phyloP scores from a whole-genome alignment of 352 stramenopile genomes.

The Pythium diclinum region DNA sequence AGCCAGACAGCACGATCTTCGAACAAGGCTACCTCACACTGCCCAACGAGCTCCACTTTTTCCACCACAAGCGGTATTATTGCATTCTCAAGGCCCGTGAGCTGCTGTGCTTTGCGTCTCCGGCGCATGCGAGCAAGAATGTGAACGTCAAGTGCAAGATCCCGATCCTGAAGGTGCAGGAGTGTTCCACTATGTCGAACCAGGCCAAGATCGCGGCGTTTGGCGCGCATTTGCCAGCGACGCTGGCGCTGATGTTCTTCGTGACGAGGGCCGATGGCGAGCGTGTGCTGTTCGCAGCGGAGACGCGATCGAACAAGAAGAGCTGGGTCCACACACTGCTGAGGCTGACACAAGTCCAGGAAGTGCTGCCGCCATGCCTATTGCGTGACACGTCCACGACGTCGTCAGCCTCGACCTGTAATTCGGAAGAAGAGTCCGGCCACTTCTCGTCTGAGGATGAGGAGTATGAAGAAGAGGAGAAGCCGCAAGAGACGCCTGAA shows the following conservation, averaged over 20 bases:
- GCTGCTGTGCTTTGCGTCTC: constrained; percentile 47
- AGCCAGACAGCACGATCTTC: constrained; percentile 60
- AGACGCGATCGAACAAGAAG: constrained; percentile 41
- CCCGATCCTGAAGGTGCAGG: constrained; percentile 54
- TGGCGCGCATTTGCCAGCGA: constrained; percentile 41
- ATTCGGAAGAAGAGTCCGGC: constrained; percentile 24
- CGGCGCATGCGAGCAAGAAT: constrained; percentile 45
- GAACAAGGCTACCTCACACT: constrained; percentile 65
- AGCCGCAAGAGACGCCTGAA: neutral
- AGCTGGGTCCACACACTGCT: constrained; percentile 57
- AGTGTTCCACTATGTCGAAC: constrained; percentile 50
- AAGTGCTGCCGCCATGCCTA: constrained; percentile 22
- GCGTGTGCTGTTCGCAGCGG: constrained; percentile 51
- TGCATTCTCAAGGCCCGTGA: constrained; percentile 50
- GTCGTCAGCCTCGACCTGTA: constrained; percentile 18
- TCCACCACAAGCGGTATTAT: constrained; percentile 65
- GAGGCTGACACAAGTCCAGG: constrained; percentile 50
- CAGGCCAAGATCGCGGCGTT: constrained; percentile 66
- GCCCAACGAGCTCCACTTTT: constrained; percentile 47
- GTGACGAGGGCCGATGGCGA: constrained; percentile 67
- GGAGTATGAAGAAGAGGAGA: constrained; percentile 5
- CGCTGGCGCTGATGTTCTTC: constrained; percentile 61
- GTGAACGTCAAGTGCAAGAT: constrained; percentile 45
- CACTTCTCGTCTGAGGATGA: constrained; percentile 9
- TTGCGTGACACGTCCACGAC: constrained; percentile 19